Evolutionary conservation across 2,329 filamentous ascomycete species (phyloP).

Genomic region (Boeremia lycopersici): DNA sequence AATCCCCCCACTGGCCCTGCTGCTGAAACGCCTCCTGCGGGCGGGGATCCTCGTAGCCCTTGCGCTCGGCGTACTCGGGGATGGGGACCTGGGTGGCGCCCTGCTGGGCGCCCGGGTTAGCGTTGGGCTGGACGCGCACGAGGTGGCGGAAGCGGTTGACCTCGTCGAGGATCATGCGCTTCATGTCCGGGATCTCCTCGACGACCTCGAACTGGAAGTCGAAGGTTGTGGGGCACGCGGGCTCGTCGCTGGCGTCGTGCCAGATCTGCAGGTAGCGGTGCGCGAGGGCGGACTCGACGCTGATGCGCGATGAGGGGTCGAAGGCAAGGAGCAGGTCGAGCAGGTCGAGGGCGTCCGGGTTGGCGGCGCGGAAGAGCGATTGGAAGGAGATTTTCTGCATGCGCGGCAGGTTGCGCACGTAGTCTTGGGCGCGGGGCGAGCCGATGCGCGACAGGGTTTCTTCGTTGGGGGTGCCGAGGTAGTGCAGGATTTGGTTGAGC

Average conservation of each 20-base stretch:
- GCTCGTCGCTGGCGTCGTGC: slow-evolving; percentile 97
- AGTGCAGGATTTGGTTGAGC: slow-evolving; percentile 98
- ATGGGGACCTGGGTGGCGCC: slow-evolving; percentile 62
- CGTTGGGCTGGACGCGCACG: slow-evolving; percentile 53
- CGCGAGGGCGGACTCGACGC: slow-evolving; percentile 92
- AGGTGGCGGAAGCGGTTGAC: slow-evolving; percentile 80
- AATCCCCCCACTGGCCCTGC: slow-evolving; percentile 44
- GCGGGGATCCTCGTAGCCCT: slow-evolving; percentile 65
- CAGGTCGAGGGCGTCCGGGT: slow-evolving; percentile 92
- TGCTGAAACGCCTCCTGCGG: slow-evolving; percentile 61
- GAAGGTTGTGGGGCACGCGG: slow-evolving; percentile 89
- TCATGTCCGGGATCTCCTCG: slow-evolving; percentile 93
- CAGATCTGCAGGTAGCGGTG: slow-evolving; percentile 97
- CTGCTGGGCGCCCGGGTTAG: slow-evolving; percentile 43
- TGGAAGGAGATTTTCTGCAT: slow-evolving; percentile 95
- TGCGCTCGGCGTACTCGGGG: slow-evolving; percentile 64
- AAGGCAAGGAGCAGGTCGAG: slow-evolving; percentile 98
- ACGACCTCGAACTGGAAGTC: slow-evolving; percentile 99
- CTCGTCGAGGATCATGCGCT: slow-evolving; percentile 96
- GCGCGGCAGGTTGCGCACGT: slow-evolving; percentile 92
- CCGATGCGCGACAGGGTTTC: slow-evolving; percentile 93
- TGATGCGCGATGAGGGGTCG: slow-evolving; percentile 90
- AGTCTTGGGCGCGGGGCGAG: slow-evolving; percentile 94
- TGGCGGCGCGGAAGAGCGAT: slow-evolving; percentile 88
- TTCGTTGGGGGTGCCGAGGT: slow-evolving; percentile 94